phyloP scores from a whole-genome alignment of 2,329 filamentous ascomycete genomes.

The Stemphylium beticola region DNA sequence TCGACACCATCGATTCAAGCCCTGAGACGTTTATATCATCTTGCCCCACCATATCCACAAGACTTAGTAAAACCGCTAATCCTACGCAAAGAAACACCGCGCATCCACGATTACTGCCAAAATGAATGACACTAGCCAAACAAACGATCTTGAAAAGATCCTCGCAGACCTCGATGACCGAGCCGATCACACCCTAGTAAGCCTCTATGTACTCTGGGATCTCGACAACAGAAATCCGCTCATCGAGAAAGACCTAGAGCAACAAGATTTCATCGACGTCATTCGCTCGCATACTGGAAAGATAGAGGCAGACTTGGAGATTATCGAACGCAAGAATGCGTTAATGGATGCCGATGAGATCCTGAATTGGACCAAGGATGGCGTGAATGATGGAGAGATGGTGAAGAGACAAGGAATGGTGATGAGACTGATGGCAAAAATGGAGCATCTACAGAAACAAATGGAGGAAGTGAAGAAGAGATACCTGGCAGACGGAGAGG shows the following conservation, averaged over 20 bases:
- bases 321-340: not conserved
- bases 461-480: conserved; percentile 1
- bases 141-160: not conserved
- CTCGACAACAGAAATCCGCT: not conserved
- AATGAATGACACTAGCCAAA: not conserved
- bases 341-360: conserved; percentile 5
- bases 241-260: not conserved
- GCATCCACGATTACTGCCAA: too few species aligned
- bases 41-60: too few species aligned
- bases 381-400: not conserved
- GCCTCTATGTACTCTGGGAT: conserved; percentile 6
- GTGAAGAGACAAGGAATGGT: not conserved
- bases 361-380: conserved; percentile 2
- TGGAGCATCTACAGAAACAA: conserved; percentile 1
- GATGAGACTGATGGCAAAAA: not conserved
- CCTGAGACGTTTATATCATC: too few species aligned
- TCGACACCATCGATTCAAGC: too few species aligned
- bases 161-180: conserved; percentile 6
- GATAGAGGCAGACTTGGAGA: conserved; percentile 7
- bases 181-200: conserved; percentile 4
- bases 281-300: not conserved
- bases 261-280: conserved; percentile 4
- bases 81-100: too few species aligned
- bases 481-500: not conserved
- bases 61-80: too few species aligned